Evolutionary conservation across 257 asterid genomes (phyloP).

Genomic region (Galeopsis tetrahit): DNA sequence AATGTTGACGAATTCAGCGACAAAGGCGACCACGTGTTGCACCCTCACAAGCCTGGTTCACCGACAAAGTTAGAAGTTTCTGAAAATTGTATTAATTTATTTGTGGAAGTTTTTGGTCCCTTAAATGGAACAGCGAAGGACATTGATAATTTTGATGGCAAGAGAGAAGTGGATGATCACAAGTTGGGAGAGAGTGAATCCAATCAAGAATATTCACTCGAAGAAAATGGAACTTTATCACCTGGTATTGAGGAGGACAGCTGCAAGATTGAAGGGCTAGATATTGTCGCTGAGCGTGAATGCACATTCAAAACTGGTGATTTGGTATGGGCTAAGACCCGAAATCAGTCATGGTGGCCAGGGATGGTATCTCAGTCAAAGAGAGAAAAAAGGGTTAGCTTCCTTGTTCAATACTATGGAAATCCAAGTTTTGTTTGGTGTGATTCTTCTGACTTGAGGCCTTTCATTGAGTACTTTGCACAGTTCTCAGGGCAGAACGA

Average conservation of each 20-base stretch:
- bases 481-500: slow-evolving; percentile 48
- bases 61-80: slow-evolving; percentile 48
- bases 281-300: slow-evolving; percentile 31
- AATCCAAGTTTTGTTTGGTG: slow-evolving; percentile 56
- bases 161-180: slow-evolving; percentile 3
- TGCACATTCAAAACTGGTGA: slow-evolving; percentile 55
- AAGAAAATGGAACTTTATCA: slow-evolving; percentile 32
- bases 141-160: slow-evolving; percentile 26
- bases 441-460: slow-evolving; percentile 56
- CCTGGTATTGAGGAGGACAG: slow-evolving; percentile 22
- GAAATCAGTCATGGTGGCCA: slow-evolving; percentile 82
- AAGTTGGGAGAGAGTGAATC: slow-evolving; percentile 22
- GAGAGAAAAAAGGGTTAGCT: slow-evolving; percentile 36
- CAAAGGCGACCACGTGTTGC: slow-evolving; percentile 32
- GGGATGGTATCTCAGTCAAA: slow-evolving; percentile 51
- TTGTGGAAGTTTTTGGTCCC: slow-evolving; percentile 77
- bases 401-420: slow-evolving; percentile 64
- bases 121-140: slow-evolving; percentile 42
- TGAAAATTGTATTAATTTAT: slow-evolving; percentile 55
- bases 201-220: slow-evolving; percentile 25
- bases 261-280: slow-evolving; percentile 32
- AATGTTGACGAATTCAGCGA: slow-evolving; percentile 31
- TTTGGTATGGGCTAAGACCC: slow-evolving; percentile 77
- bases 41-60: slow-evolving; percentile 42
- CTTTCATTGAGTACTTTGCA: slow-evolving; percentile 63